Percentiles rank a stretch among this genome's conserved stretches.
Conservation (phyloP, 768 basidiomycete genomes). For the Lactarius psammicola region DNA sequence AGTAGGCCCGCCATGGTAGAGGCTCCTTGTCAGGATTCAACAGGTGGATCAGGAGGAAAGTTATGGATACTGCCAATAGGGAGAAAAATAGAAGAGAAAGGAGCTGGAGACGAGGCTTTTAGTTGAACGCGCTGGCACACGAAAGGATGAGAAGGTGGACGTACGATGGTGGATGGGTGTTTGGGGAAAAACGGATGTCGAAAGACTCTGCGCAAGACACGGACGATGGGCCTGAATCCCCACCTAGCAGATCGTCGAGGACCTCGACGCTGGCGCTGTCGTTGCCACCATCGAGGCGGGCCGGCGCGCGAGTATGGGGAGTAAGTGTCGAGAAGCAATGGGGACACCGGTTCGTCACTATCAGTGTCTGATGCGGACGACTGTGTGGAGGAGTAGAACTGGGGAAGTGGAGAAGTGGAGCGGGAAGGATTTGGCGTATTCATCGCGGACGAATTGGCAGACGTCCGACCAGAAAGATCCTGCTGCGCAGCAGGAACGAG, state of each 20-base stretch:
- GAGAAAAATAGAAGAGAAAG: slow-evolving; percentile 74
- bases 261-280: slow-evolving; percentile 45
- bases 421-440: slow-evolving; percentile 62
- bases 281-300: slow-evolving; percentile 57
- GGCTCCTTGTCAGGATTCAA: slow-evolving; percentile 96
- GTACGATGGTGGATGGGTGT: slow-evolving; percentile 77
- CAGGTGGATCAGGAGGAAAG: slow-evolving; percentile 85
- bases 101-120: slow-evolving; percentile 43
- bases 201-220: slow-evolving; percentile 53
- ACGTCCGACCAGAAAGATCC: slow-evolving; percentile 20
- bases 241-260: slow-evolving; percentile 48
- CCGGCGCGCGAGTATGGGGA: slow-evolving; percentile 37
- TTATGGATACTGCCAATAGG: slow-evolving; percentile 77
- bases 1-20: slow-evolving; percentile 92
- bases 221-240: slow-evolving; percentile 50
- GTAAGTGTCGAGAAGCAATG: slow-evolving; percentile 42
- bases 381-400: slow-evolving; percentile 51
- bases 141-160: slow-evolving; percentile 33
- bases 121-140: slow-evolving; percentile 12
- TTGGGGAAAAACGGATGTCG: slow-evolving; percentile 76
- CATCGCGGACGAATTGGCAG: slow-evolving; percentile 36
- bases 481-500: slow-evolving; percentile 3
- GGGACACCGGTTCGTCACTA: slow-evolving; percentile 50
- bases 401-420: slow-evolving; percentile 56
- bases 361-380: slow-evolving; percentile 63